Conservation (phyloP, 305 asterid genomes). For the Fraxinus sp. region DNA sequence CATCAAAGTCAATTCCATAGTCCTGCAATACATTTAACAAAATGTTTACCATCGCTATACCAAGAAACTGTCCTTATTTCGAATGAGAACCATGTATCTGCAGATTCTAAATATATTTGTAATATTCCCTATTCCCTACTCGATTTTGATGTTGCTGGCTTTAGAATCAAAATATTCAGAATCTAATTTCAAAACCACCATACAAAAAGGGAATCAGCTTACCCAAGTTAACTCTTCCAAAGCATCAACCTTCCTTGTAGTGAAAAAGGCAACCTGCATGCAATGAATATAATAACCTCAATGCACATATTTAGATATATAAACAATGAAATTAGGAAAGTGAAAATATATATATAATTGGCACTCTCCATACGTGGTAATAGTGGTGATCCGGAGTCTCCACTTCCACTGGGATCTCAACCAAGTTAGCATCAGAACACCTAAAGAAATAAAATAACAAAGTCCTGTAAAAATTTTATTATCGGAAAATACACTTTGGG, state of each 20-base stretch:
- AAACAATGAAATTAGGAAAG: not conserved
- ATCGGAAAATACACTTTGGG: not conserved
- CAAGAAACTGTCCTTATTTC: not conserved
- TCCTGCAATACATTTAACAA: slow-evolving; percentile 37
- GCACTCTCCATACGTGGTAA: slow-evolving; percentile 42
- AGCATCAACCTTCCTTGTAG: slow-evolving; percentile 45
- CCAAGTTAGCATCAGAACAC: slow-evolving; percentile 51
- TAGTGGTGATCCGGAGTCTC: slow-evolving; percentile 57
- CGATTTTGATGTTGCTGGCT: not conserved
- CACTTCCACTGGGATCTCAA: slow-evolving; percentile 56
- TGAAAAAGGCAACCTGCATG: slow-evolving; percentile 53
- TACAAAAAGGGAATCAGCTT: slow-evolving; percentile 13
- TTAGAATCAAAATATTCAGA: not conserved
- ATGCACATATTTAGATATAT: not conserved
- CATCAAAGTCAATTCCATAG: slow-evolving; percentile 45
- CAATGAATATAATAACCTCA: not conserved
- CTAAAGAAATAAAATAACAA: slow-evolving; percentile 24
- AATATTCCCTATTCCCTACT: not conserved
- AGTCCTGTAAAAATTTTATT: not conserved
- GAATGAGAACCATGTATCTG: not conserved
- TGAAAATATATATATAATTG: not conserved
- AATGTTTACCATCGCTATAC: slow-evolving; percentile 4
- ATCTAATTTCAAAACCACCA: not conserved
- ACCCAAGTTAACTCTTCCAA: slow-evolving; percentile 58
- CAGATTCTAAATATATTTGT: not conserved